phyloP scores from a whole-genome alignment of 1,139 yeast genomes.

The Diutina scorzettiae region DNA sequence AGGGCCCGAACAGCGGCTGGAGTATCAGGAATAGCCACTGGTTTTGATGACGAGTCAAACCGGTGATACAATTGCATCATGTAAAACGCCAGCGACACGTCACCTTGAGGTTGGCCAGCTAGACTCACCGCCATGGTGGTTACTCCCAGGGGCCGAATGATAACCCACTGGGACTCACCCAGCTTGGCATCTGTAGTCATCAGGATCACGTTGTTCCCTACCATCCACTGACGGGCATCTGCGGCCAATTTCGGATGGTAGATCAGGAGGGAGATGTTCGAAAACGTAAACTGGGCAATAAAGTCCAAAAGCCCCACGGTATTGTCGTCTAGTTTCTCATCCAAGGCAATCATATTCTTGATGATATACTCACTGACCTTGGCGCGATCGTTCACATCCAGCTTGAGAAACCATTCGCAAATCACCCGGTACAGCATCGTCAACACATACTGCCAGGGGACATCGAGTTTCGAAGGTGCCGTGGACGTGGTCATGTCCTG shows the following conservation, averaged over 20 bases:
- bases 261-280: constrained; percentile 37
- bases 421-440: constrained; percentile 60
- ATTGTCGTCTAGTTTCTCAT: constrained; percentile 32
- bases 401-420: constrained; percentile 61
- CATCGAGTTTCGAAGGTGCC: background rate
- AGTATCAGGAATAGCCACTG: constrained; percentile 33
- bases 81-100: constrained; percentile 13
- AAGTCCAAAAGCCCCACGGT: constrained; percentile 59
- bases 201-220: background rate
- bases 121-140: constrained; percentile 34
- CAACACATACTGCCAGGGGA: constrained; percentile 41
- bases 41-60: constrained; percentile 17
- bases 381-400: constrained; percentile 47
- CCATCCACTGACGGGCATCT: constrained; percentile 12
- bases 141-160: constrained; percentile 24
- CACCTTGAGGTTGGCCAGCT: constrained; percentile 14
- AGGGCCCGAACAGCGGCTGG: constrained; percentile 46
- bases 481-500: constrained; percentile 30
- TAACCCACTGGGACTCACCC: constrained; percentile 1
- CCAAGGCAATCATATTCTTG: constrained; percentile 40
- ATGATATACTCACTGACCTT: constrained; percentile 51
- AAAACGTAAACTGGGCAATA: constrained; percentile 52
- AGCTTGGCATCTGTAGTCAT: background rate
- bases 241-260: constrained; percentile 13
- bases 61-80: constrained; percentile 23